Conservation (phyloP, 2,329 filamentous ascomycete genomes). For the Sarocladiaceae sp. region DNA sequence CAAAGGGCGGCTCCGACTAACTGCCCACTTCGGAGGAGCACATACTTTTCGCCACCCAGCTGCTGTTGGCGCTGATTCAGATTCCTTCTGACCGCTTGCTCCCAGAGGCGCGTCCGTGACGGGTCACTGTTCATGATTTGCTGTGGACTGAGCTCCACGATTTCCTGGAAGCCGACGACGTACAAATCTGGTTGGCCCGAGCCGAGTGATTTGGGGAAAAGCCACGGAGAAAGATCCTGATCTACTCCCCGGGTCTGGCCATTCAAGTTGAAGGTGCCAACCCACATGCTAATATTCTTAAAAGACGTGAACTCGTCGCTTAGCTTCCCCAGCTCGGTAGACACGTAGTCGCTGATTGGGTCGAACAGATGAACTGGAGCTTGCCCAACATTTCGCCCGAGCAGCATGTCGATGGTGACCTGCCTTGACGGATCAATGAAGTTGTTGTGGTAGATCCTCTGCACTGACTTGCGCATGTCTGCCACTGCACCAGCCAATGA, state of each 20-base stretch:
- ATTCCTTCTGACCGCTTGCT: constrained; percentile 70
- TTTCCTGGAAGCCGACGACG: constrained; percentile 93
- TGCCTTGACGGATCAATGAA: constrained; percentile 92
- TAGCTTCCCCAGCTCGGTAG: constrained; percentile 65
- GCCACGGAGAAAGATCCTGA: constrained; percentile 79
- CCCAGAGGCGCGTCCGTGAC: constrained; percentile 79
- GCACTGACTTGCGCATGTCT: constrained; percentile 93
- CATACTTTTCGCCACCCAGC: constrained; percentile 71
- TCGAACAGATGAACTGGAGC: constrained; percentile 82
- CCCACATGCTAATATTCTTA: constrained; percentile 72
- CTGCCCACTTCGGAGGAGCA: constrained; percentile 85
- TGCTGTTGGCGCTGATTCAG: constrained; percentile 68
- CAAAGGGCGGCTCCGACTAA: constrained; percentile 91
- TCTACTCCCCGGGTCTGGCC: constrained; percentile 75
- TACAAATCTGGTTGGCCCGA: constrained; percentile 75
- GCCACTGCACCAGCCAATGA: constrained; percentile 88
- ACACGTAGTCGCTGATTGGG: constrained; percentile 89
- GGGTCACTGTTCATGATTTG: constrained; percentile 99
- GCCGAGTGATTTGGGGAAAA: constrained; percentile 60
- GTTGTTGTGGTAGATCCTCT: constrained; percentile 94
- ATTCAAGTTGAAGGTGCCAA: constrained; percentile 94
- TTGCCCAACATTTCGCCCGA: constrained; percentile 82
- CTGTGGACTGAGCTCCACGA: constrained; percentile 94
- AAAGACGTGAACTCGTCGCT: constrained; percentile 70
- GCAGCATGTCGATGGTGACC: constrained; percentile 88